Conservation (phyloP, 352 stramenopile genomes). For the Lagenidium giganteum region DNA sequence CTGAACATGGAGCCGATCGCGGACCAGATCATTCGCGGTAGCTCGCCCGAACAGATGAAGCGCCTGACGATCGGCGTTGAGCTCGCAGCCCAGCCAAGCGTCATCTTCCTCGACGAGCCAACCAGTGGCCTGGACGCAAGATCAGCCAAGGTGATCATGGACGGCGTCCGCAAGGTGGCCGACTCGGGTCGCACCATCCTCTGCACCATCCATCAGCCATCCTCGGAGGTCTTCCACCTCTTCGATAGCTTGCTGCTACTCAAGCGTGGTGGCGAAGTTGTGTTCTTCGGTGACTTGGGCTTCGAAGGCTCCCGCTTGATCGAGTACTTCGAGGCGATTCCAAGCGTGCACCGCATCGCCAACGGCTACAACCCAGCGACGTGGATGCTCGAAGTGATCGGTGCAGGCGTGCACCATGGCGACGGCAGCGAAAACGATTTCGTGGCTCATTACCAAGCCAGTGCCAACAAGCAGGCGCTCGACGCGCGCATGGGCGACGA, state of each 20-base stretch:
- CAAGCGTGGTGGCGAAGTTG: constrained; percentile 51
- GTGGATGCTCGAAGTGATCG: constrained; percentile 69
- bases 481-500: constrained; percentile 19
- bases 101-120: constrained; percentile 90
- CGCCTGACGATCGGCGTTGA: constrained; percentile 87
- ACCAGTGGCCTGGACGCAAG: constrained; percentile 89
- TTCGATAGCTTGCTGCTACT: constrained; percentile 89
- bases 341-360: constrained; percentile 43
- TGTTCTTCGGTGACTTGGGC: constrained; percentile 52
- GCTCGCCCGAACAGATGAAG: constrained; percentile 59
- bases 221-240: constrained; percentile 83
- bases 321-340: constrained; percentile 66
- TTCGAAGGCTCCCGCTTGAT: constrained; percentile 26
- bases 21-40: constrained; percentile 54
- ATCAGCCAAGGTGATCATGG: constrained; percentile 83
- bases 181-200: constrained; percentile 71
- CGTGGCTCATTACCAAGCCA: constrained; percentile 27
- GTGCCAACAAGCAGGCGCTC: constrained; percentile 20
- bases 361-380: constrained; percentile 68
- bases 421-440: constrained; percentile 39
- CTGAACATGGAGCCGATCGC: constrained; percentile 51
- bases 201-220: constrained; percentile 93
- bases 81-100: constrained; percentile 78
- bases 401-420: constrained; percentile 28
- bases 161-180: constrained; percentile 85